These are phyloP conservation scores for Cyclotella atomus DNA, from an alignment of 108 stramenopile genomes.

Conservation along the genomic window DNA sequence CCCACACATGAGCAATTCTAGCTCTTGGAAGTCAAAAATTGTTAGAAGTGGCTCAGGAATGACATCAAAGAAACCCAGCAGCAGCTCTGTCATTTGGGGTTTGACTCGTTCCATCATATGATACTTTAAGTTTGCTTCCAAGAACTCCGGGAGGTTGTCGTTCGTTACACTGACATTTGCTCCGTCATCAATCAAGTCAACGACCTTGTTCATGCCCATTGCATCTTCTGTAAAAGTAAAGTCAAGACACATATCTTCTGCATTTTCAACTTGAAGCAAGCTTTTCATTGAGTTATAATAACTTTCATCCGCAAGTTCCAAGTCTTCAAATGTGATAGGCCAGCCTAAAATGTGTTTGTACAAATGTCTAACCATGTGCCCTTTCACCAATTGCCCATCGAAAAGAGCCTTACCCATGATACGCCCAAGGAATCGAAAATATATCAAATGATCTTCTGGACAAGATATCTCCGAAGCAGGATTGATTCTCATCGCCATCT, in stretches of 20 bases:
- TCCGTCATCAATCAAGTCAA: conserved; percentile 91
- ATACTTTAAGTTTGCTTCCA: conserved; percentile 91
- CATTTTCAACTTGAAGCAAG: conserved; percentile 68
- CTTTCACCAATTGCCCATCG: conserved; percentile 95
- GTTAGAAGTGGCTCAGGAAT: conserved; percentile 94
- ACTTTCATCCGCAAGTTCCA: conserved; percentile 87
- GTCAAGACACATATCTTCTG: conserved; percentile 90
- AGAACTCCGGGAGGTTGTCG: conserved; percentile 92
- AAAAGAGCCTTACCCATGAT: conserved; percentile 95
- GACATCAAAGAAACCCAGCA: conserved; percentile 96
- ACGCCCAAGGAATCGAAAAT: conserved; percentile 96
- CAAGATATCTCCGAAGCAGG: conserved; percentile 78
- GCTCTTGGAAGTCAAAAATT: conserved; percentile 96
- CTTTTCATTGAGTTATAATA: conserved; percentile 83
- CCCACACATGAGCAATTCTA: conserved; percentile 97
- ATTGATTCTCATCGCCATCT: conserved; percentile 94
- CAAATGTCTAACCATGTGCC: conserved; percentile 95
- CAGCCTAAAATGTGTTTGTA: conserved; percentile 99
- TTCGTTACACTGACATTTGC: conserved; percentile 89
- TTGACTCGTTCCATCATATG: conserved; percentile 87
- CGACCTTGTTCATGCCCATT: conserved; percentile 77
- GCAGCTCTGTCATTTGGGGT: conserved; percentile 85
- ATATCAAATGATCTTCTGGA: conserved; percentile 93
- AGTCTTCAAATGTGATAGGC: conserved; percentile 93
- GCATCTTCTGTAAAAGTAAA: conserved; percentile 94